Conservation (phyloP, 257 asterid genomes). For the Apocynum venetum region DNA sequence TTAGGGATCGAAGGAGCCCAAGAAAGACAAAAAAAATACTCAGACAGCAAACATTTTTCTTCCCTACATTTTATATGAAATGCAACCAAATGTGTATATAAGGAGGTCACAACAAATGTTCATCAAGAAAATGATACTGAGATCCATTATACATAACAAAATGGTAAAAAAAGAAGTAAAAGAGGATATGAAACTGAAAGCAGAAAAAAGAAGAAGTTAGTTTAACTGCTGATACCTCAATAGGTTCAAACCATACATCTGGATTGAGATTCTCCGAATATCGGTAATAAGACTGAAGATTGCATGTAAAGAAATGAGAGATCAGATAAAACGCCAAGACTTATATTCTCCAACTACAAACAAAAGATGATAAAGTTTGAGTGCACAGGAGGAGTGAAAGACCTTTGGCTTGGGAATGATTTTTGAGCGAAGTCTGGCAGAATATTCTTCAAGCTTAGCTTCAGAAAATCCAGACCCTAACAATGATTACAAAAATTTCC, state of each 20-base stretch:
- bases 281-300: constrained; percentile 73
- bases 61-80: background rate
- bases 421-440: constrained; percentile 77
- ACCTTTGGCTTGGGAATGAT: constrained; percentile 87
- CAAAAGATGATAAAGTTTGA: background rate
- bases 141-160: background rate
- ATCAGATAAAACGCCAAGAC: background rate
- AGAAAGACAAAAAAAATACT: too few relatives aligned
- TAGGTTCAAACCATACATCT: constrained; percentile 98
- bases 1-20: background rate
- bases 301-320: constrained; percentile 16
- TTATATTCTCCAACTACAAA: background rate
- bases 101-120: background rate
- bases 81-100: background rate
- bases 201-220: constrained; percentile 8
- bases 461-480: constrained; percentile 96
- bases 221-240: constrained; percentile 54
- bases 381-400: background rate
- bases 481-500: constrained; percentile 19
- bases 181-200: background rate
- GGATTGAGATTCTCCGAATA: constrained; percentile 68
- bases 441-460: constrained; percentile 81
- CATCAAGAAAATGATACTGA: background rate
- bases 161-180: background rate
- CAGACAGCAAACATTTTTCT: background rate